phyloP scores from a whole-genome alignment of 2,329 filamentous ascomycete species.

The Aspergillus sp. region DNA sequence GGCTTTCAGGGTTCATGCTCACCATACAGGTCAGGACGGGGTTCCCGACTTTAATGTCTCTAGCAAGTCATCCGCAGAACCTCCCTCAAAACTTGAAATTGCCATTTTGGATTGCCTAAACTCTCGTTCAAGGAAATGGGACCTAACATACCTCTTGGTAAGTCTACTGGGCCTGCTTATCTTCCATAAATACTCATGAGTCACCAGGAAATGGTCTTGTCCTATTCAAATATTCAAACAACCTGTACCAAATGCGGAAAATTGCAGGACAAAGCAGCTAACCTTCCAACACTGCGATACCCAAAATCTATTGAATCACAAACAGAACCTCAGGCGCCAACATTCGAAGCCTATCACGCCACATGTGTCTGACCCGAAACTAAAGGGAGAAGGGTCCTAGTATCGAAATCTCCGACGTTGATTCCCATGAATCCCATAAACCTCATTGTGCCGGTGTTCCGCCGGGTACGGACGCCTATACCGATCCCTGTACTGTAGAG shows the following conservation, averaged over 20 bases:
- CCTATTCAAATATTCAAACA: slow-evolving; percentile 41
- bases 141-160: slow-evolving; percentile 41
- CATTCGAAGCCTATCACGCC: slow-evolving; percentile 38
- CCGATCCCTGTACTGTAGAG: slow-evolving; percentile 27
- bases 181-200: not conserved
- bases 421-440: slow-evolving; percentile 17
- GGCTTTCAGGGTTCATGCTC: slow-evolving; percentile 32
- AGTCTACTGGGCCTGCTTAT: slow-evolving; percentile 14
- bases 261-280: slow-evolving; percentile 38
- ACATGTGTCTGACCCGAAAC: slow-evolving; percentile 23
- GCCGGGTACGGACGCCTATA: slow-evolving; percentile 22
- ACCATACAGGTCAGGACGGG: slow-evolving; percentile 17
- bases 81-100: slow-evolving; percentile 34
- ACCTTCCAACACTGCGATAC: slow-evolving; percentile 39
- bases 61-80: slow-evolving; percentile 22
- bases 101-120: slow-evolving; percentile 37
- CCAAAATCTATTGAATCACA: slow-evolving; percentile 22
- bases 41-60: slow-evolving; percentile 37
- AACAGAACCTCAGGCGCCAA: slow-evolving; percentile 17
- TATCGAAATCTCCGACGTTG: not conserved
- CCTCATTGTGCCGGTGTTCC: slow-evolving; percentile 23
- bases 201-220: slow-evolving; percentile 42
- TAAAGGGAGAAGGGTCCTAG: not conserved
- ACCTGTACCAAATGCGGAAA: slow-evolving; percentile 40
- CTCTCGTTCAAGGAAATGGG: slow-evolving; percentile 37